Base-by-base conservation (phyloP, 139 green algal species). In the Micromonas pusilla region DNA sequence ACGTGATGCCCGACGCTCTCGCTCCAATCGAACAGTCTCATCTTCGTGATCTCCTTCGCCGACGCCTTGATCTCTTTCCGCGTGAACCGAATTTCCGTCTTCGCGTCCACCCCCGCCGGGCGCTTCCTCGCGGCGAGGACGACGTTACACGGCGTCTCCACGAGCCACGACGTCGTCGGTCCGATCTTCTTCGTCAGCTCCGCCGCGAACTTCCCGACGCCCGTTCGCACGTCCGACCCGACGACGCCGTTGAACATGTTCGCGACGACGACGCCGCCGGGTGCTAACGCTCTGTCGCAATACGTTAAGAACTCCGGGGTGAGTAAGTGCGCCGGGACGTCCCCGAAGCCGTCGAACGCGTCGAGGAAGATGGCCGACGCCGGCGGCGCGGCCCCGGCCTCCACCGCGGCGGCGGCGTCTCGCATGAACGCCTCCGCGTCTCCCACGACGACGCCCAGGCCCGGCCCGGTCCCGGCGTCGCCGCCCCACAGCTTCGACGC, bases 231-330 rank as follows among this genome's bases (percentile, higher is more conserved):
- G 20, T 38, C 19, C 36, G 37, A 64, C 3, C 68, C 68, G 23
- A 28, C 2, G 34, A 33, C 21, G 20, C 68, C 68, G 68, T 75
- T 75, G 33, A 75, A 75, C 37, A 60, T 34, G 2, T 75, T 75
- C 37, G 62, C 25, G 26, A 75, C 26, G 20, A 75, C 60, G 34
- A 21, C 5, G 6, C 36, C 5, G 53, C 30, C 5, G 3, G 52
- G 25, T 21, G 1, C 30, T 3, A 75, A 26, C 23, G 25, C 38
- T 5, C 53, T 13, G 36, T n/a, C 68, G 37, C 68, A 75, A 34
- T 30, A 1, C 9, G 20, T 5, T 4, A 75, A 62, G 30, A 75
- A 75, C 20, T 9, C 37, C 6, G 20, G 25, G 3, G 31, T 23
- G 2, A 32, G 37, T 23, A 75, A 33, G 38, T 75, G 68, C 30